Evolutionary conservation across 768 basidiomycete genomes (phyloP).

Genomic region (Leccinum variicolor): DNA sequence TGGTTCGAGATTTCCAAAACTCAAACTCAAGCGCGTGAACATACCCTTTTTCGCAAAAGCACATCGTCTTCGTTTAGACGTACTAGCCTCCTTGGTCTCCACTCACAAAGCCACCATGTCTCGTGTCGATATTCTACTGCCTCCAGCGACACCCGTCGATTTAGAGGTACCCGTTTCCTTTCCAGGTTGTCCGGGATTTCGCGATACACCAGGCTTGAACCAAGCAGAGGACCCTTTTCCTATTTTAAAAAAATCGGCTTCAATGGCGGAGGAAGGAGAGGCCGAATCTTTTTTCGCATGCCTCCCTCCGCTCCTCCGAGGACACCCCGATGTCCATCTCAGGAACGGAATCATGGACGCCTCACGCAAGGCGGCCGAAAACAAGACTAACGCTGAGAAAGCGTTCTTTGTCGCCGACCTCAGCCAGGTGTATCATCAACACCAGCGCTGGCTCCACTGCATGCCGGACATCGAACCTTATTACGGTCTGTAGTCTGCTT

Average conservation of each 20-base stretch:
- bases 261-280: constrained; percentile 29
- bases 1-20: constrained; percentile 47
- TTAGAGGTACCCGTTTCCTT: constrained; percentile 29
- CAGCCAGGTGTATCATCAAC: constrained; percentile 79
- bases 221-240: constrained; percentile 7
- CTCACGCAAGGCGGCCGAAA: constrained; percentile 44
- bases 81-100: constrained; percentile 18
- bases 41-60: constrained; percentile 25
- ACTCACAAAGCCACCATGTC: constrained; percentile 47
- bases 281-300: constrained; percentile 53
- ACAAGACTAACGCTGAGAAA: constrained; percentile 75
- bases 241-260: constrained; percentile 49
- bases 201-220: constrained; percentile 21
- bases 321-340: constrained; percentile 72
- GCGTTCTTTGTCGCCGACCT: constrained; percentile 98
- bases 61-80: constrained; percentile 24
- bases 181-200: constrained; percentile 22
- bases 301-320: constrained; percentile 64
- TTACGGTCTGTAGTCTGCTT: constrained; percentile 62
- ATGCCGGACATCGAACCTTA: constrained; percentile 90
- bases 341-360: constrained; percentile 75
- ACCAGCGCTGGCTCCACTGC: constrained; percentile 72
- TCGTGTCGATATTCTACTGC: constrained; percentile 46
- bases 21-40: constrained; percentile 23
- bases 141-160: constrained; percentile 28